Evolutionary conservation across 2,329 filamentous ascomycete genomes (phyloP), one percentile per base, ranked within the genome.

Genomic region (Mycogone perniciosa): DNA sequence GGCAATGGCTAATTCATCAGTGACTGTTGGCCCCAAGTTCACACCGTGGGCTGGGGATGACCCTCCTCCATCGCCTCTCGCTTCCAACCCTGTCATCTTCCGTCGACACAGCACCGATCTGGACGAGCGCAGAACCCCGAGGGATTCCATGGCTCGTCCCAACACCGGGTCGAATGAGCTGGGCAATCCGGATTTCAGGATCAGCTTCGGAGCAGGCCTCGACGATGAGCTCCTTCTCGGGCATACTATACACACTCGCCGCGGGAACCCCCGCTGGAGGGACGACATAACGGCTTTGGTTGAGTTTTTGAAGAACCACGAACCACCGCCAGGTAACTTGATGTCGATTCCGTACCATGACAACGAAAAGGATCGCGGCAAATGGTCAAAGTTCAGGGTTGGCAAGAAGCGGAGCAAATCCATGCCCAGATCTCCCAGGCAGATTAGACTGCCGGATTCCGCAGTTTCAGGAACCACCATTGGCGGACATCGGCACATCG

Each of bases 401-500:
- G 56, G 60, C 35, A 64, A 58, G 31, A 68, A 58, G 31, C 68
- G 64, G 41, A 71, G 66, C 56, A 72, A 68, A 56, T 67, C 65
- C 0, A 51, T 60, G 30, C 59, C 61, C 37, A 64, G 60, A 38
- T 55, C 55, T 7, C 63, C 60, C 29, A 60, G 61, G 31, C 66
- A 62, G 11, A 66, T 72, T 33, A 65, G 59, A 33, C 68, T 82
- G 4, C 79, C 79, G 7, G 79, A 83, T 59, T 75, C 75, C 27
- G 78, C 79, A 9, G 69, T 83, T 10, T 75, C 76, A 4, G 75
- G 77, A 6, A 75, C 66, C 34, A 82, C 79, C 0, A 75, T 64
- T 6, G 73, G 68, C 3, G 80, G 80, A 1, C 70, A 79, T 59
- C 71, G 76, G 4, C 76, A 83, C 57, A 82, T 84, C 55, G 77